Conservation (phyloP, 2,329 filamentous ascomycete species). For the Coniochaeta sp. region DNA sequence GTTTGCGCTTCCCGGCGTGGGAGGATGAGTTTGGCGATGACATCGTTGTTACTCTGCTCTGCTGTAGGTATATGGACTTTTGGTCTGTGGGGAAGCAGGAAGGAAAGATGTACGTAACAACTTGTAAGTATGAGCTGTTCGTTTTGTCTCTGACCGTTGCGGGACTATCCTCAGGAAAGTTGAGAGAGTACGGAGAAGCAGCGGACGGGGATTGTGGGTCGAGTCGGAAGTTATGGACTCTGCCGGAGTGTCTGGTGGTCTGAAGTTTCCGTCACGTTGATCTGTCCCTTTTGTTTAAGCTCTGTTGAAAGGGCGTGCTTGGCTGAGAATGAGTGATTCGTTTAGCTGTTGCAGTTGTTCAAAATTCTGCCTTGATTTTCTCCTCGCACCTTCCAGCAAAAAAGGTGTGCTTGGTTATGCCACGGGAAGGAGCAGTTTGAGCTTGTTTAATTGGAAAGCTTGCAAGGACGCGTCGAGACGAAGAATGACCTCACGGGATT, state of each 20-base stretch:
- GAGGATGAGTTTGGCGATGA: conserved; percentile 50
- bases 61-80: too few species aligned
- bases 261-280: not conserved
- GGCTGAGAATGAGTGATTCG: not conserved
- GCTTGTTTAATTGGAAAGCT: not conserved
- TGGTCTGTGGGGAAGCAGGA: too few species aligned
- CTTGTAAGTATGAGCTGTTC: too few species aligned
- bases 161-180: too few species aligned
- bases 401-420: not conserved
- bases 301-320: not conserved
- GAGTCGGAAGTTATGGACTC: not conserved
- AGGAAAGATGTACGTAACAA: too few species aligned
- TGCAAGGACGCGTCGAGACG: not conserved
- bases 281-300: not conserved
- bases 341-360: not conserved
- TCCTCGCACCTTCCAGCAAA: not conserved
- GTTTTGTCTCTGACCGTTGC: too few species aligned
- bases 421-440: not conserved
- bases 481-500: not conserved
- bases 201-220: not conserved
- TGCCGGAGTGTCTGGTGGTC: not conserved
- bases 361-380: not conserved
- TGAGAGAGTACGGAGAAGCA: not conserved
- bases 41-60: conserved; percentile 41
- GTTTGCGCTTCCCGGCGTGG: conserved; percentile 70